Base-by-base conservation (phyloP, 371 early-diverging fungal genomes). In the Lichtheimia corymbifera region DNA sequence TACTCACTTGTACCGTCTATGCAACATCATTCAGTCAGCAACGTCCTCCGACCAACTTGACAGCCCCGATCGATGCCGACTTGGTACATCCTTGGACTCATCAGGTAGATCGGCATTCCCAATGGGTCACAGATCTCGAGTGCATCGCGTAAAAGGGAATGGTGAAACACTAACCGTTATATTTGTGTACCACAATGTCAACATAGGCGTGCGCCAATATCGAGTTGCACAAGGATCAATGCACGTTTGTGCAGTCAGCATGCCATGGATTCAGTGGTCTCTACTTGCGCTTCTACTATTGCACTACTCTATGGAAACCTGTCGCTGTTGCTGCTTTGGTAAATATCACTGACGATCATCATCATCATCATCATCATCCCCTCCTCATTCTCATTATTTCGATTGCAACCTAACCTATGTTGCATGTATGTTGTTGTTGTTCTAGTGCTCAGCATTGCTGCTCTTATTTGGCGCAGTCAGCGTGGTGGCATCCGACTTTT, bases 401-500 rank as follows among this genome's bases (percentile, higher is more conserved):
- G 53, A 50, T 50, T 53, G 40, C 22, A 35, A 42, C 44, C 50
- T 58, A 13, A 55, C 35, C 50, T 35, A 51, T 42, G 28, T 12
- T 22, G 35, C 35, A 35, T 28, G 28, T 28, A 4, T 28, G 28
- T n/a, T 42, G 30, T 4, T 50, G 47, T 59, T 44, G 51, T 12
- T 53, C 12, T 61, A 82, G 84, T 65, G 62, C 35, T 15, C 64
- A 14, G 70, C 72, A 59, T 58, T 84, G 35, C 17, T 82, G 2
- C 68, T 84, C 28, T 53, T 88, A 5, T 89, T 89, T 72, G 83
- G 84, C 5, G 83, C 87, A 22, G 75, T 88, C 13, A 84, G 89
- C 7, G 79, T 86, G 4, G 85, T 86, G 0, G 89, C 89, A 13
- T 86, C 87, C 13, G 89, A 89, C 60, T 89, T 88, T 53, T 89